phyloP scores from a whole-genome alignment of 768 basidiomycete species.

The Lentinus brumalis region DNA sequence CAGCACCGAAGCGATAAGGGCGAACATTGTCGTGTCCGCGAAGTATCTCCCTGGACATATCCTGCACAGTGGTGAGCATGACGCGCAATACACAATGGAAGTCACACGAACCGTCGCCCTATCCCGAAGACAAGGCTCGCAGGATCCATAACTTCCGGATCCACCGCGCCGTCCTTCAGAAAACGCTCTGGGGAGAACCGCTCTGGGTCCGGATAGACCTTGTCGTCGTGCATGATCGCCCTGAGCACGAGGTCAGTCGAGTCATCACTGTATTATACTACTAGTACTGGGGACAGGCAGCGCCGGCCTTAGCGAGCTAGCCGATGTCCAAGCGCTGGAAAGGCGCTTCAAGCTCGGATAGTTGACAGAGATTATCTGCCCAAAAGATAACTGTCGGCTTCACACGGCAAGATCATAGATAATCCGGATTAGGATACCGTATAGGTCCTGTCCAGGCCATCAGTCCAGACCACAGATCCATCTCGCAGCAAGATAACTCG shows the following conservation, averaged over 20 bases:
- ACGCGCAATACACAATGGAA: background rate
- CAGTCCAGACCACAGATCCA: no score
- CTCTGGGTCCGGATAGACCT: background rate
- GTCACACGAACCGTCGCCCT: background rate
- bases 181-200: background rate
- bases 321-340: no score
- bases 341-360: no score
- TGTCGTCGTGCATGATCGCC: background rate
- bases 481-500: no score
- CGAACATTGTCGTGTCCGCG: constrained; percentile 3
- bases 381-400: no score
- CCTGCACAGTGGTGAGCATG: background rate
- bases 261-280: background rate
- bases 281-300: no score
- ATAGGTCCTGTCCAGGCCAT: no score
- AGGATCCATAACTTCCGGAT: background rate
- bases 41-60: constrained; percentile 9
- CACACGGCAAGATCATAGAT: no score
- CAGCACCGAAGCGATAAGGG: constrained; percentile 4
- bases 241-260: background rate
- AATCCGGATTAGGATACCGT: no score
- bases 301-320: no score
- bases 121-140: background rate
- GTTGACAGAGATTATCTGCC: no score
- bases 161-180: background rate